Base-by-base conservation (phyloP, 2,329 filamentous ascomycete species). In the Cytospora piceae region DNA sequence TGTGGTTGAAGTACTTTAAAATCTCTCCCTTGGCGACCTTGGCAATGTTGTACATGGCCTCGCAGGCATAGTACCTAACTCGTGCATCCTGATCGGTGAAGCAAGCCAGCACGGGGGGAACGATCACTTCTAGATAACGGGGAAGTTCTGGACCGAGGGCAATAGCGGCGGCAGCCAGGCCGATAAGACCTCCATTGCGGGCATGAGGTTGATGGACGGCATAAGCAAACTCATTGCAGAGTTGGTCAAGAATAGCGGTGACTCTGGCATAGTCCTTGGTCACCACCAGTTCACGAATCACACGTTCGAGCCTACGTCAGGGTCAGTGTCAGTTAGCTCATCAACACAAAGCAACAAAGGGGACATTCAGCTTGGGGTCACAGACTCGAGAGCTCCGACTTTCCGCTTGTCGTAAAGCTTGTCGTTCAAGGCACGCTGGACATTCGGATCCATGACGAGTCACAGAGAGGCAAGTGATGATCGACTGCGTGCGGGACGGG, bases 11-110 rank as follows among this genome's bases (percentile, higher is more conserved):
- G 82, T 97, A 99, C 51, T 96, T 87, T 70, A 99, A 79, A 24
- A 99, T 95, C 78, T 99, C 95, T 46, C 96, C 95, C 79, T 99
- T 99, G 67, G 94, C 95, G 57, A 99, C 95, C 80, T 99, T 99
- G 74, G 95, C 94, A 75, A 99, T 99, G 78, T 99, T 99, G 81
- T 99, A 99, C 95, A 99, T 99, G 77, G 94, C 96, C 81, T 99
- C 95, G 79, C 95, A 99, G 29, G 95, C 95, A 79, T 99, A 99
- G 78, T 99, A 99, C 70, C 95, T 87, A 37, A 98, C 95, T 66
- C 95, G 87, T 32, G 95, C 94, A 90, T 99, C 95, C 81, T 98
- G 95, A 72, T 99, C 96, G 65, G 92, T 92, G 78, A 99, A 99
- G 82, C 96, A 99, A 61, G 95, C 95, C 55, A 99, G 85, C 6